Conservation (phyloP, 2,329 filamentous ascomycete genomes). For the Fusarium papillatum region DNA sequence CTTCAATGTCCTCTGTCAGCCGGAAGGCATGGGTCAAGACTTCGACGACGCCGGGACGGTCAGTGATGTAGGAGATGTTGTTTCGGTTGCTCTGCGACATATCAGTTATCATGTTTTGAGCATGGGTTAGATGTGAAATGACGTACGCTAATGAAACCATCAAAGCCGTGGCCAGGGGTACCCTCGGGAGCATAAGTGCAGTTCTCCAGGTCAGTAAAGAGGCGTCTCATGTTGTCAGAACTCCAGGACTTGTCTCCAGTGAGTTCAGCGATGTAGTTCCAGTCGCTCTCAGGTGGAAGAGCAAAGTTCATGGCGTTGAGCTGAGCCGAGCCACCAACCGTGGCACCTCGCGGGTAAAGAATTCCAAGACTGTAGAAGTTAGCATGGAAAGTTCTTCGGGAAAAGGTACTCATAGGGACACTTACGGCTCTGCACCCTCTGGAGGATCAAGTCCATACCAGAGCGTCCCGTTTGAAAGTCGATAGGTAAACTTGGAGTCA, state of each 20-base stretch:
- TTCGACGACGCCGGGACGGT: conserved; percentile 24
- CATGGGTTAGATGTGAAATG: rapidly evolving
- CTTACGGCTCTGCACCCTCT: conserved; percentile 39
- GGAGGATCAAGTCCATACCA: conserved; percentile 50
- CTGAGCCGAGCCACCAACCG: conserved; percentile 32
- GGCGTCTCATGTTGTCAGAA: conserved; percentile 54
- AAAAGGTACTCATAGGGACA: background rate
- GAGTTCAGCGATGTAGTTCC: conserved; percentile 51
- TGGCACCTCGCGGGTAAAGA: conserved; percentile 39
- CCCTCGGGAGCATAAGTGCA: conserved; percentile 54
- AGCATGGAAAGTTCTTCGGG: rapidly evolving
- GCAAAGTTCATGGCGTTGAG: conserved; percentile 39
- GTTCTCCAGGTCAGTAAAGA: conserved; percentile 57
- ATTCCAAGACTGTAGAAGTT: conserved; percentile 24
- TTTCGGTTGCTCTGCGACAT: conserved; percentile 33
- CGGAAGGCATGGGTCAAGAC: conserved; percentile 16
- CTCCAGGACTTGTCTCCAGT: conserved; percentile 60
- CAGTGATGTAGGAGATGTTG: conserved; percentile 34
- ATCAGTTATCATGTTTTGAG: background rate
- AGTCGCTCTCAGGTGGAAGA: conserved; percentile 28
- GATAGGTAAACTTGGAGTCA: conserved; percentile 40
- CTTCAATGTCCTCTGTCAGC: conserved; percentile 23
- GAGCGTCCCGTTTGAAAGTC: conserved; percentile 25
- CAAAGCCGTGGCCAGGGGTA: conserved; percentile 55
- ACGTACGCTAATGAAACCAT: conserved; percentile 51